Base-by-base conservation (phyloP, 768 basidiomycete species). In the Boletellus ananiceps region DNA sequence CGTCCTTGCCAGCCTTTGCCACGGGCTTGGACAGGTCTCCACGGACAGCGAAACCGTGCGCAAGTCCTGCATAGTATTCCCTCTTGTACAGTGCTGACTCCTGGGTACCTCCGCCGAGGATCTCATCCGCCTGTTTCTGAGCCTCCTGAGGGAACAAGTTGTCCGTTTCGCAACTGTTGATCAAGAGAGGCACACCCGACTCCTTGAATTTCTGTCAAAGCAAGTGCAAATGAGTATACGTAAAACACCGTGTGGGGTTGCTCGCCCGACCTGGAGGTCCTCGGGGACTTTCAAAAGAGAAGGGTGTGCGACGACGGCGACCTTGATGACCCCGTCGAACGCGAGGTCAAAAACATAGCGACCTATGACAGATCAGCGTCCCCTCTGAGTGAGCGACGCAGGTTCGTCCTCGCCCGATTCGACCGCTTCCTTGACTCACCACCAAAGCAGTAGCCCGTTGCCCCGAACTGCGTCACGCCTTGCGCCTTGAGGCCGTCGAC, bases 401-500 rank as follows among this genome's bases (percentile, higher is more conserved):
- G 8, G 6, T 23, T 50, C 16, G 18, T 50, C 29, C 32, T 5
- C 2, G 19, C 13, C n/a, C 1, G 7, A 8, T 34, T 23, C 19
- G 14, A 27, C 16, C 21, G 3, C 19, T 0, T 2, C 4, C 11
- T 31, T 12, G 15, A 56, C 72, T 49, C 51, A 75, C 80, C 85
- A 51, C 84, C 83, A 47, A 78, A 82, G 70, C 88, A 90, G 71
- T 81, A 88, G 3, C 84, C 85, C 5, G 77, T 76, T 0, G 81
- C 80, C 0, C 70, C 84, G 49, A 89, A 75, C 7, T 62, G 62
- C 2, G 71, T 79, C 18, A 88, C 70, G 2, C 86, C 87, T 52
- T 77, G 58, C 29, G 66, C 76, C 60, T 81, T 82, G 51, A 90
- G 74, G 0, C 71, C 77, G 4, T 61, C 64, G 29, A 86, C 71